Percentiles rank a stretch among this genome's conserved stretches.
phyloP scores from a whole-genome alignment of 2,329 filamentous ascomycete species.

The Sclerotinia spermophila region DNA sequence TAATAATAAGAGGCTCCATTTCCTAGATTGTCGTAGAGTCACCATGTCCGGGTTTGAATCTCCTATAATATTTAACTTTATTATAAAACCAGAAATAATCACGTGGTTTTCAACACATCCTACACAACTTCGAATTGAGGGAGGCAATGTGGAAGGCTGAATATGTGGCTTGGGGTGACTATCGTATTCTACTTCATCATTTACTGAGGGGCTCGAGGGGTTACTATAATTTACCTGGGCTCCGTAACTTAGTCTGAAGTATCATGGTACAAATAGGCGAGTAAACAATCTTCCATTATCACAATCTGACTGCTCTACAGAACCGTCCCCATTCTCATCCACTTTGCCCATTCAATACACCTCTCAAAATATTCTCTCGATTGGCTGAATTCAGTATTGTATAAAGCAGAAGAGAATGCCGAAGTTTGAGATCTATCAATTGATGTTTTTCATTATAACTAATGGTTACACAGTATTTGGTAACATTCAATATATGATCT shows the following conservation, averaged over 20 bases:
- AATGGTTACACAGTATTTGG: background rate
- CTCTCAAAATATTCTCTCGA: background rate
- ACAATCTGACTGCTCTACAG: background rate
- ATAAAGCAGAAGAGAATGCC: background rate
- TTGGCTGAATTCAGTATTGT: too few species aligned
- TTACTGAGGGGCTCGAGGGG: too few species aligned
- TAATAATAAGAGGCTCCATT: too few species aligned
- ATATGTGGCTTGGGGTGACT: background rate
- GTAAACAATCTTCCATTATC: background rate
- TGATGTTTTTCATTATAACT: background rate
- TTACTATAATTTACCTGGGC: background rate
- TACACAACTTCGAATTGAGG: background rate
- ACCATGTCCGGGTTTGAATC: too few species aligned
- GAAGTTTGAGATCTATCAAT: background rate
- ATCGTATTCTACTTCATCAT: too few species aligned
- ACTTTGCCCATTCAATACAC: background rate
- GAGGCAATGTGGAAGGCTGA: background rate
- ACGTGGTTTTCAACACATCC: too few species aligned
- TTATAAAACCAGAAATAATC: too few species aligned
- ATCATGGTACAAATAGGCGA: background rate
- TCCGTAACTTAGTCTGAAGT: background rate
- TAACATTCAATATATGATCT: accelerated
- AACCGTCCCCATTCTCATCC: background rate
- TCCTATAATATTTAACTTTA: too few species aligned
- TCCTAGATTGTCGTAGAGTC: too few species aligned